Conservation (phyloP, 257 asterid genomes). For the Solanum pimpinellifolium region DNA sequence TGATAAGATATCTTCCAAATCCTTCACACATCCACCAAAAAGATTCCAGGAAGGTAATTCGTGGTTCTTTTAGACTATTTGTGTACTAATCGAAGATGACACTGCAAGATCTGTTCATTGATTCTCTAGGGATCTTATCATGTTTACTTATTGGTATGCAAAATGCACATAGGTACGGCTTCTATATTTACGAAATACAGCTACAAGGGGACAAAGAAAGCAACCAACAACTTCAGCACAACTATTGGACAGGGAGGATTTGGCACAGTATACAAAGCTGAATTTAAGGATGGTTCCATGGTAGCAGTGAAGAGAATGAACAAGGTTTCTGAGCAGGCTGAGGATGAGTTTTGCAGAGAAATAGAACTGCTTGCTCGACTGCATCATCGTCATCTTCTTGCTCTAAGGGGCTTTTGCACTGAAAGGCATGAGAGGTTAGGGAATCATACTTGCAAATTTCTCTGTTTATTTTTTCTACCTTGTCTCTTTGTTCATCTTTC, state of each 20-base stretch:
- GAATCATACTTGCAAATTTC: background rate
- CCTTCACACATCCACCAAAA: conserved; percentile 35
- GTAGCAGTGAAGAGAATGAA: conserved; percentile 90
- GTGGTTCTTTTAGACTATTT: background rate
- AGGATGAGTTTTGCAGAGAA: conserved; percentile 83
- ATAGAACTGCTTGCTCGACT: conserved; percentile 87
- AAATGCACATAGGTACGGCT: conserved; percentile 53
- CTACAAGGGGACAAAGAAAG: conserved; percentile 79
- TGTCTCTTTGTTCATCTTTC: background rate
- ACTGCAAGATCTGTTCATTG: background rate
- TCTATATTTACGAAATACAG: conserved; percentile 73
- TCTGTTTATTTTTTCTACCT: background rate
- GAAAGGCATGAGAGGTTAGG: conserved; percentile 61
- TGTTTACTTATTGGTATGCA: conserved; percentile 1
- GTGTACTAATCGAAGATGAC: background rate
- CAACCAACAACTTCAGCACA: conserved; percentile 66
- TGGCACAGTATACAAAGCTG: conserved; percentile 78
- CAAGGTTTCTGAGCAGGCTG: conserved; percentile 80
- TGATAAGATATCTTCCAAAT: conserved; percentile 30
- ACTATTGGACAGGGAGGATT: conserved; percentile 92
- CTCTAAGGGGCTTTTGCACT: conserved; percentile 82
- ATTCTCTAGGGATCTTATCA: background rate
- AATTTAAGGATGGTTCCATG: conserved; percentile 51
- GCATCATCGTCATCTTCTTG: conserved; percentile 93
- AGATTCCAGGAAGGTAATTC: conserved; percentile 62